Conservation (phyloP, 1,284 basidiomycete genomes). For the Rhodotorula sp. region DNA sequence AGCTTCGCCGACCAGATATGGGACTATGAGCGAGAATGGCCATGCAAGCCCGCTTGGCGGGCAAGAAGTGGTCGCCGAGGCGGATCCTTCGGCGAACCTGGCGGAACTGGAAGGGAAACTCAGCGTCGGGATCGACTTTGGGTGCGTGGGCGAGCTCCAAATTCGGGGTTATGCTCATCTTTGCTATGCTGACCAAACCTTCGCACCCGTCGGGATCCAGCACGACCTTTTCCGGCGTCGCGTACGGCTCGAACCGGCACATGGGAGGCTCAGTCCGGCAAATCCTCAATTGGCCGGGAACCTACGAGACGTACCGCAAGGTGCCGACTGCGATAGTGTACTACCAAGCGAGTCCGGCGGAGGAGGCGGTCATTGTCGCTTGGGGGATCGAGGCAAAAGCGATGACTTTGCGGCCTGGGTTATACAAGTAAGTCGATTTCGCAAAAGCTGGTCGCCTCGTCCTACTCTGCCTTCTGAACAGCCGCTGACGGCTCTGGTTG, state of each 20-base stretch:
- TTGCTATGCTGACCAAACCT: accelerated
- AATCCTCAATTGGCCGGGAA: constrained; percentile 54
- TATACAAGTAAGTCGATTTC: constrained; percentile 29
- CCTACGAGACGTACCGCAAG: constrained; percentile 32
- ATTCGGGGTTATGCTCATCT: no score
- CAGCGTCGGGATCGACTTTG: constrained; percentile 10
- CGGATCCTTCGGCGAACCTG: background rate
- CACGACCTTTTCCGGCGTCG: constrained; percentile 64
- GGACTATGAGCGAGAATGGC: background rate
- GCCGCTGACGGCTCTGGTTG: background rate
- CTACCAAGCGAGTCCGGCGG: constrained; percentile 15
- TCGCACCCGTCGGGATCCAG: background rate
- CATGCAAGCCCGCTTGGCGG: background rate
- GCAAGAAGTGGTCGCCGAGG: constrained; percentile 7
- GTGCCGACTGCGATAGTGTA: constrained; percentile 35
- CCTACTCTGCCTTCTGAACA: background rate
- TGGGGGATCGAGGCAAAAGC: constrained; percentile 40
- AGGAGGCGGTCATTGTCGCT: constrained; percentile 27
- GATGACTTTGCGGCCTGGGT: constrained; percentile 16
- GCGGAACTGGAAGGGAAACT: constrained; percentile 12
- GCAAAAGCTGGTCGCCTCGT: background rate
- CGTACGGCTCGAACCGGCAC: constrained; percentile 55
- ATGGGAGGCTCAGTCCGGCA: constrained; percentile 59
- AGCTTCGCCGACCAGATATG: no score
- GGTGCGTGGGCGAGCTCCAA: background rate